Evolutionary conservation across 2,329 filamentous ascomycete species (phyloP), one percentile per base, ranked within the genome.

Genomic region (Beauveria brongniartii): DNA sequence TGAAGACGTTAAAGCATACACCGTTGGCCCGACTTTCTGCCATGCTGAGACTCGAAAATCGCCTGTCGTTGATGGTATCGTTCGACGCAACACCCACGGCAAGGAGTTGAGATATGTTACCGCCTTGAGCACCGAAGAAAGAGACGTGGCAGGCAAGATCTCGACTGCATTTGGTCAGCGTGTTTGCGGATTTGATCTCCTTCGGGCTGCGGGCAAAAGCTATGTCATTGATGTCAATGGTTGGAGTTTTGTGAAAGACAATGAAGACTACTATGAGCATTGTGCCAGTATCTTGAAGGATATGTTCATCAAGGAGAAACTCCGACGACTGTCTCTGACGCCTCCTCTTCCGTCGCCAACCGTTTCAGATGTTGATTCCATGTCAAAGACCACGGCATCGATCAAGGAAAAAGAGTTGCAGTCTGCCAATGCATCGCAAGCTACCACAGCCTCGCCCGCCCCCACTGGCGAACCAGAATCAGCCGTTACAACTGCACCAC

Each of bases 191-290:
- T 99, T 99, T 69, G 94, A 99, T 72, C 81, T 99, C 63, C 80
- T 99, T 61, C 87, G 95, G 30, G 91, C 92, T 14, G 87, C 86
- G 55, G 91, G 92, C 18, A 91, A 91, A 72, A 97, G 93, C 72
- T 99, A 91, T 74, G 94, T 99, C 54, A 99, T 99, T 66, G 94
- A 99, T 69, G 94, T 99, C 67, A 99, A 99, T 72, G 94, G 94
- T 14, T 99, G 95, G 95, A 97, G 93, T 71, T 99, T 99, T 69
- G 94, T 99, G 73, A 99, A 99, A 73, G 95, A 99, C 73, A 99
- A 99, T 69, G 93, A 97, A 64, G 92, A 96, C 63, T 99, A 99
- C 74, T 99, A 99, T 72, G 90, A 97, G 69, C 91, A 91, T 69
- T 94, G 89, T 67, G 86, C 94, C 24, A 87, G 80, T 63, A 96